phyloP scores from a whole-genome alignment of 352 stramenopile species.

The Peronosclerospora sorghi region DNA sequence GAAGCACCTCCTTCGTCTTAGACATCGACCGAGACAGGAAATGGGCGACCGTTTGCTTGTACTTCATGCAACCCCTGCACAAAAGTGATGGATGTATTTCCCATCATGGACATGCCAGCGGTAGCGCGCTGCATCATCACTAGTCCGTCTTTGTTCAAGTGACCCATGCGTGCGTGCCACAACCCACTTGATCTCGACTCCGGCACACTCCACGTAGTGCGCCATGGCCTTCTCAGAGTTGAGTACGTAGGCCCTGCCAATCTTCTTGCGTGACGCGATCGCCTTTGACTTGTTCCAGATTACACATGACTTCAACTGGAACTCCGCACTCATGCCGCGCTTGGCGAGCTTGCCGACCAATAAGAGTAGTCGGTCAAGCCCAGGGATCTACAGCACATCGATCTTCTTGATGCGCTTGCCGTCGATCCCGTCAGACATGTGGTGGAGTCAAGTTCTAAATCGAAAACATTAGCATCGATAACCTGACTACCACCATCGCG shows the following conservation, averaged over 20 bases:
- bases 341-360: conserved; percentile 4
- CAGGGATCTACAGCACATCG: too few relatives aligned
- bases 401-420: too few relatives aligned
- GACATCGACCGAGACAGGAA: not conserved
- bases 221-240: not conserved
- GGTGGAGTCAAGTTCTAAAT: too few relatives aligned
- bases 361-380: too few relatives aligned
- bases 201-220: not conserved
- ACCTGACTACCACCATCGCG: too few relatives aligned
- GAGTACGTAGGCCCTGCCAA: not conserved
- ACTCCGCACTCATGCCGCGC: not conserved
- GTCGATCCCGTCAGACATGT: too few relatives aligned
- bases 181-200: not conserved
- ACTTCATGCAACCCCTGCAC: not conserved
- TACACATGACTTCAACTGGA: too few relatives aligned
- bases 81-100: not conserved
- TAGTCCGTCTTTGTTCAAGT: not conserved
- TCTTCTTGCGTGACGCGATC: not conserved
- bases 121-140: not conserved
- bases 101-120: not conserved
- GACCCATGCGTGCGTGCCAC: not conserved
- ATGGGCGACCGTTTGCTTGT: not conserved
- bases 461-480: too few relatives aligned
- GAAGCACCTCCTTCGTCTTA: not conserved
- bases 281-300: not conserved